Evolutionary conservation across 495 filamentous ascomycete genomes (phyloP), one percentile per base, ranked within the genome.

Genomic region (Collariella sp.): DNA sequence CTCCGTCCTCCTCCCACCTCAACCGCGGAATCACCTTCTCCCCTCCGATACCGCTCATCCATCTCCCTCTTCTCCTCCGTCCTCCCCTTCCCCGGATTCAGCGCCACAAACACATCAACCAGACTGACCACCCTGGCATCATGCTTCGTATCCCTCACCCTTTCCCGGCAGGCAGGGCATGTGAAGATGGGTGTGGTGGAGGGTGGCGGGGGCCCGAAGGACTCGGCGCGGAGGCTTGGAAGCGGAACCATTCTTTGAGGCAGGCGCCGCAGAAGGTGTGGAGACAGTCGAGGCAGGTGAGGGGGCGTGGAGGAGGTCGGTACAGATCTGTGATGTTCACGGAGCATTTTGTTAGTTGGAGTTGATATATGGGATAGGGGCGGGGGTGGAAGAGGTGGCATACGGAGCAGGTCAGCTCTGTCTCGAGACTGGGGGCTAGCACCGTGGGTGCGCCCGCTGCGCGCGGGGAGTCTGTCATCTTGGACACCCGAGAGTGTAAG

Each of bases 251-350:
- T 70, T 90, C 84, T 71, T 94, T 95, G 55, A 96, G 67, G 65
- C 93, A 98, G 26, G 87, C 85, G 52, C 89, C 93, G 73, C 93
- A 97, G 72, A 93, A 97, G 35, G 91, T 95, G 73, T 98, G 93
- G 1, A 98, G 83, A 67, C 93, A 98, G 75, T 97, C 88, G 65
- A 98, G 87, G 55, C 96, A 86, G 29, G 91, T 96, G 55, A 97
- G 82, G 18, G 93, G 93, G 67, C 88, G 74, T 88, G 95, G 56
- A 98, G 87, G 48, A 97, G 77, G 64, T 98, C 93, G 54, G 91
- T 91, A 71, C 93, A 98, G 60, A 98, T 96, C 91, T 96, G 58
- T 36, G 47, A 22, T 22, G 44, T 35, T 15, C 3, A 2, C 12
- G 15, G 9, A 11, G 35, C 5, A 33, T 22, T 7, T 22, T 26